phyloP scores from a whole-genome alignment of 2,329 filamentous ascomycete genomes.

The Pyrenochaeta sp. region DNA sequence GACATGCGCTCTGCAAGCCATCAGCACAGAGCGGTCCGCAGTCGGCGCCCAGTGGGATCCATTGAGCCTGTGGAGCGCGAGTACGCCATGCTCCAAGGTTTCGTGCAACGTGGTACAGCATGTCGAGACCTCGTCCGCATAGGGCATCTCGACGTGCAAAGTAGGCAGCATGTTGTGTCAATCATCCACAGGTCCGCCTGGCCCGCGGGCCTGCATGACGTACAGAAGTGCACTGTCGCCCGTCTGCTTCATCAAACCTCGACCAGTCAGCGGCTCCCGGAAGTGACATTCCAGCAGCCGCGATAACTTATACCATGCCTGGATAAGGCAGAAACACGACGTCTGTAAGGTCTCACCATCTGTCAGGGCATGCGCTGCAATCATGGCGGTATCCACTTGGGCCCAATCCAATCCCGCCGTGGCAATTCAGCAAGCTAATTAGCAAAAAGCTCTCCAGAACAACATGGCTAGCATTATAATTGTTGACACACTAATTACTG shows the following conservation, averaged over 20 bases:
- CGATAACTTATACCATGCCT: constrained; percentile 15
- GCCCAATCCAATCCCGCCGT: constrained; percentile 10
- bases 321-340: constrained; percentile 20
- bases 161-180: constrained; percentile 13
- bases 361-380: constrained; percentile 11
- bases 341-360: constrained; percentile 22
- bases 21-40: constrained; percentile 13
- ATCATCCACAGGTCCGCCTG: constrained; percentile 8
- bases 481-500: background rate
- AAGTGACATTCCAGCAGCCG: constrained; percentile 16
- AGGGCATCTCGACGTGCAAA: constrained; percentile 4
- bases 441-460: background rate
- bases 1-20: constrained; percentile 21
- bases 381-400: constrained; percentile 22
- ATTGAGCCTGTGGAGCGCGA: constrained; percentile 15
- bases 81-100: constrained; percentile 16
- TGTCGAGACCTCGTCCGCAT: constrained; percentile 12
- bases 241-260: constrained; percentile 9
- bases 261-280: constrained; percentile 25
- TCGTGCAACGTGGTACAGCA: constrained; percentile 29
- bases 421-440: no score
- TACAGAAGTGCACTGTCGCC: constrained; percentile 24
- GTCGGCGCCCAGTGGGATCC: constrained; percentile 10
- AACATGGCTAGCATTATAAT: constrained; percentile 6
- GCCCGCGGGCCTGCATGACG: constrained; percentile 22